Conservation (phyloP, 2,329 filamentous ascomycete genomes). For the Ophiocordyceps camponoti-leonardi region DNA sequence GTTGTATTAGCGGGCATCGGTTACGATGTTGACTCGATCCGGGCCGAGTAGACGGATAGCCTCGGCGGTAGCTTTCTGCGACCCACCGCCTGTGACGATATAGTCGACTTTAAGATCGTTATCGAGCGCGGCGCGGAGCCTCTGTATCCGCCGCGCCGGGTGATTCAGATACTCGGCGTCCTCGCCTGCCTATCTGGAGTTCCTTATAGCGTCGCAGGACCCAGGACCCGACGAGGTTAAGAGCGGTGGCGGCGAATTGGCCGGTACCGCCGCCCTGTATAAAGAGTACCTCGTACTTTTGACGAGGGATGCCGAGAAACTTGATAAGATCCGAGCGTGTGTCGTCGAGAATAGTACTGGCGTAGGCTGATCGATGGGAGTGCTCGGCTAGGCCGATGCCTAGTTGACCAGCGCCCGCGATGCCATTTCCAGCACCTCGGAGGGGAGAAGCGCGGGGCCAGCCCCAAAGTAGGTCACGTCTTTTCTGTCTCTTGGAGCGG, state of each 20-base stretch:
- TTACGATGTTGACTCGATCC: conserved; percentile 63
- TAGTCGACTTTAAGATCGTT: conserved; percentile 72
- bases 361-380: conserved; percentile 69
- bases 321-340: conserved; percentile 56
- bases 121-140: conserved; percentile 45
- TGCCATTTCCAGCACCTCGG: conserved; percentile 60
- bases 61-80: conserved; percentile 75
- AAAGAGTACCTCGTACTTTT: conserved; percentile 76
- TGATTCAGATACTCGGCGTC: conserved; percentile 28
- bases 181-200: conserved; percentile 36
- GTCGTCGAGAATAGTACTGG: conserved; percentile 61
- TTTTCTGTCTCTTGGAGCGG: conserved; percentile 9
- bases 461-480: conserved; percentile 80
- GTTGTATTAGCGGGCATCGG: conserved; percentile 47
- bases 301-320: conserved; percentile 62
- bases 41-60: conserved; percentile 59
- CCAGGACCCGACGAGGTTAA: conserved; percentile 76
- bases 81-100: conserved; percentile 77
- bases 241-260: conserved; percentile 67
- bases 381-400: conserved; percentile 82
- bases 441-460: conserved; percentile 75
- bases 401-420: conserved; percentile 65
- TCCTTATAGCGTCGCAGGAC: conserved; percentile 48
- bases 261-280: conserved; percentile 77
- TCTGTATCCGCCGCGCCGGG: conserved; percentile 34